phyloP scores from a whole-genome alignment of 2,329 filamentous ascomycete species.

The Colletotrichum lupini region DNA sequence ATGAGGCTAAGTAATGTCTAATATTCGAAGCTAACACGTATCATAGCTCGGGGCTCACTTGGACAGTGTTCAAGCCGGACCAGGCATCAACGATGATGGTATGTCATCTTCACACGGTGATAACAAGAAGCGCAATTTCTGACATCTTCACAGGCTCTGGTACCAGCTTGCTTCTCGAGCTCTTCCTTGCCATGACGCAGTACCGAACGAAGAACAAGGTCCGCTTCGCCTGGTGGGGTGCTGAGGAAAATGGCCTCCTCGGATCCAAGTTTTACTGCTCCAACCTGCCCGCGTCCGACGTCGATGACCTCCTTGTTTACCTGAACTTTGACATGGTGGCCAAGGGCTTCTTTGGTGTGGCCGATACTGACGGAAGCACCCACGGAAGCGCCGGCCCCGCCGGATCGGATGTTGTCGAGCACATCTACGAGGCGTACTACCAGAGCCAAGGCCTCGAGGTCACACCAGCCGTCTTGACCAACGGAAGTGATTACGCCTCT shows the following conservation, averaged over 20 bases:
- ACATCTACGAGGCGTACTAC: constrained; percentile 48
- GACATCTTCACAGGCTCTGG: constrained; percentile 46
- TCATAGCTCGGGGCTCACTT: constrained; percentile 53
- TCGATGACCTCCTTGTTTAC: constrained; percentile 51
- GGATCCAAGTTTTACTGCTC: constrained; percentile 50
- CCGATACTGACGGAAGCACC: constrained; percentile 48
- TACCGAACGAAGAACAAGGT: constrained; percentile 49
- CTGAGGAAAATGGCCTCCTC: constrained; percentile 55
- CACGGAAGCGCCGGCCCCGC: constrained; percentile 49
- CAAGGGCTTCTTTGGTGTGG: constrained; percentile 49
- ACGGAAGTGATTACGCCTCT: constrained; percentile 70
- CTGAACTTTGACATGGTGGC: constrained; percentile 57
- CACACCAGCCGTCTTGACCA: constrained; percentile 44
- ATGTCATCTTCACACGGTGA: not conserved
- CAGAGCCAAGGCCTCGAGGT: constrained; percentile 45
- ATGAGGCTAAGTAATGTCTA: not conserved
- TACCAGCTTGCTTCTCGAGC: constrained; percentile 52
- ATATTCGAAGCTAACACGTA: not conserved
- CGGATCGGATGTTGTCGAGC: constrained; percentile 46
- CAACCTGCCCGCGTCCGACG: constrained; percentile 45
- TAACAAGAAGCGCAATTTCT: not conserved
- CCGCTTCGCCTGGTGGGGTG: constrained; percentile 58
- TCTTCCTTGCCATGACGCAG: constrained; percentile 52
- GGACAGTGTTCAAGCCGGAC: constrained; percentile 55
- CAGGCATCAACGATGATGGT: constrained; percentile 59